Evolutionary conservation across 371 early-diverging fungal genomes (phyloP), one percentile per base, ranked within the genome.

Genomic region (Cokeromyces recurvatus): DNA sequence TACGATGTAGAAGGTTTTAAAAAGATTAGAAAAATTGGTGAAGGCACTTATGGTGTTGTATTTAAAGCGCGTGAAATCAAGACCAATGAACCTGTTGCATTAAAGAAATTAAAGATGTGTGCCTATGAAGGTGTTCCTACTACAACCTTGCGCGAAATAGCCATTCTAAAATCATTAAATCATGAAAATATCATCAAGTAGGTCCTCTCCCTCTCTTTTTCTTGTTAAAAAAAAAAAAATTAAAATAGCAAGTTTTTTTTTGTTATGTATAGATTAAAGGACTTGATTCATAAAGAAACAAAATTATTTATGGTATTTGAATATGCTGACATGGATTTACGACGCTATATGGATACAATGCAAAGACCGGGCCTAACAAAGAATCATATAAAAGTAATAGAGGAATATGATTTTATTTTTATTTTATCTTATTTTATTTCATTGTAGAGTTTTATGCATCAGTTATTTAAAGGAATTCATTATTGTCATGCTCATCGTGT

Each of bases 271-370:
- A 50, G 95, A 38, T 68, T 99, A 42, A 53, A 88, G 20, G 97
- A 98, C 58, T 90, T 98, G 40, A 86, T 96, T 37, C 90, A 97
- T 68, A 84, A 81, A 38, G 90, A 92, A 34, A 74, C 81, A 20
- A 91, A 90, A 57, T 84, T 99, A 17, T 99, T 93, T 69, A 72
- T 99, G 19, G 97, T 98, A 3, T 97, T 97, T 67, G 99, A 99
- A 63, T 99, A 85, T 63, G 67, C 92, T 41, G 97, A 98, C 50
- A 74, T 92, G 41, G 99, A 99, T 69, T 75, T 99, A 43, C 94
- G 90, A 64, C 85, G 80, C 68, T 96, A 94, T 68, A 94, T 95
- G 94, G 92, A 92, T 59, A 65, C 72, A 21, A 58, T 73, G 6
- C 79, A 68, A 22, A 67, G 83, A 8, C 48, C 62, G 7, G 86